Conservation (phyloP, 805 yeast species). For the Hanseniaspora thailandica region DNA sequence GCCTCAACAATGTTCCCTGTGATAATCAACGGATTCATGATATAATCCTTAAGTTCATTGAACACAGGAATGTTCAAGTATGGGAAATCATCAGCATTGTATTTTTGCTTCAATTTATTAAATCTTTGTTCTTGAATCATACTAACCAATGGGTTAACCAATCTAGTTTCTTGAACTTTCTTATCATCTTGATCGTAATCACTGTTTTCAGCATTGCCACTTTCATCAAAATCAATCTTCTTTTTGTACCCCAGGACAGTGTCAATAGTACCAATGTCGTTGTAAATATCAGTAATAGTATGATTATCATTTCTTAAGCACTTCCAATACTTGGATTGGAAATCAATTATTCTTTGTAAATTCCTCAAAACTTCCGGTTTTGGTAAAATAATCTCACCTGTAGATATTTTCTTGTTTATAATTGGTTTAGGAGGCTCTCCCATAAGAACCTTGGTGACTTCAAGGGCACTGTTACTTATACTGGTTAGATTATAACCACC, state of each 20-base stretch:
- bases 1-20: constrained; percentile 11
- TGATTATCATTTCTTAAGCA: constrained; percentile 37
- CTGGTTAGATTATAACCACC: constrained; percentile 95
- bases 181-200: constrained; percentile 12
- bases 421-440: constrained; percentile 92
- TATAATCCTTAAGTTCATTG: constrained; percentile 8
- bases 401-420: constrained; percentile 30
- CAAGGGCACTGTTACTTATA: constrained; percentile 78
- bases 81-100: constrained; percentile 7
- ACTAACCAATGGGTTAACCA: constrained; percentile 3
- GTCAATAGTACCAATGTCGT: constrained; percentile 5
- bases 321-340: constrained; percentile 82
- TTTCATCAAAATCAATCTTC: constrained; percentile 1
- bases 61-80: constrained; percentile 7
- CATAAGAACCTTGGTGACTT: constrained; percentile 77
- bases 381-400: constrained; percentile 37
- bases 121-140: constrained; percentile 13
- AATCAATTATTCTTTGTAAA: constrained; percentile 64
- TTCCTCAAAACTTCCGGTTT: constrained; percentile 66
- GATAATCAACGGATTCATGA: constrained; percentile 1
- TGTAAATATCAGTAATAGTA: neutral
- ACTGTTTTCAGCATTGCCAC: constrained; percentile 11
- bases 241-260: constrained; percentile 3
- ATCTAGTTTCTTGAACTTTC: constrained; percentile 9
- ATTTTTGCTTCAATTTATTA: neutral